Percentiles rank a stretch among this genome's conserved stretches.
phyloP scores from a whole-genome alignment of 2,329 filamentous ascomycete genomes.

The Botrytis cinerea region DNA sequence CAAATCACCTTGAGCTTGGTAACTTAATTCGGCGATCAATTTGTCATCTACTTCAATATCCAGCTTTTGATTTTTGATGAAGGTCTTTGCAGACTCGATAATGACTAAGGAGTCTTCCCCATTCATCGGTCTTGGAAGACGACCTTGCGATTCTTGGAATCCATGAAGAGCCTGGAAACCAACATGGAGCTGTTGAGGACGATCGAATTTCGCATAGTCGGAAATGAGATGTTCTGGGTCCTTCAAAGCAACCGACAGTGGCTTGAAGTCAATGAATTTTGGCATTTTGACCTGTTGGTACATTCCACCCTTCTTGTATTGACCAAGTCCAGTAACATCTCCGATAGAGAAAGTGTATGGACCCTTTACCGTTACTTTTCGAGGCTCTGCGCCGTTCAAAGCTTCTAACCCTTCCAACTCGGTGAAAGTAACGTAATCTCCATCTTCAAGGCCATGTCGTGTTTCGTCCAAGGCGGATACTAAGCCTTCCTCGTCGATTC shows the following conservation, averaged over 20 bases:
- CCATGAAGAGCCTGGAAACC: conserved; percentile 90
- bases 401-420: conserved; percentile 91
- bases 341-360: conserved; percentile 98
- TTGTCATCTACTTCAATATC: conserved; percentile 90
- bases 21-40: conserved; percentile 87
- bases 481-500: conserved; percentile 83
- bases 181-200: conserved; percentile 86
- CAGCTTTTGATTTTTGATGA: conserved; percentile 72
- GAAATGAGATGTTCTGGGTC: conserved; percentile 89
- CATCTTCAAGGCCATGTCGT: conserved; percentile 91
- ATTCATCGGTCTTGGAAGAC: conserved; percentile 80
- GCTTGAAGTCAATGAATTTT: conserved; percentile 86
- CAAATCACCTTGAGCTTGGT: conserved; percentile 88
- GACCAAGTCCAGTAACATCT: conserved; percentile 81
- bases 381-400: conserved; percentile 79
- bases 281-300: conserved; percentile 99
- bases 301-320: conserved; percentile 85
- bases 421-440: conserved; percentile 92
- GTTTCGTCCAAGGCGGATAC: conserved; percentile 95
- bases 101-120: conserved; percentile 80
- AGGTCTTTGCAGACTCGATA: conserved; percentile 70
- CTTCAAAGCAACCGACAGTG: conserved; percentile 74
- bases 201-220: conserved; percentile 97
- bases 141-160: conserved; percentile 74
- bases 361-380: conserved; percentile 90